Conservation (phyloP, 306 rosid genomes). For the Sechiopsis laciniata region DNA sequence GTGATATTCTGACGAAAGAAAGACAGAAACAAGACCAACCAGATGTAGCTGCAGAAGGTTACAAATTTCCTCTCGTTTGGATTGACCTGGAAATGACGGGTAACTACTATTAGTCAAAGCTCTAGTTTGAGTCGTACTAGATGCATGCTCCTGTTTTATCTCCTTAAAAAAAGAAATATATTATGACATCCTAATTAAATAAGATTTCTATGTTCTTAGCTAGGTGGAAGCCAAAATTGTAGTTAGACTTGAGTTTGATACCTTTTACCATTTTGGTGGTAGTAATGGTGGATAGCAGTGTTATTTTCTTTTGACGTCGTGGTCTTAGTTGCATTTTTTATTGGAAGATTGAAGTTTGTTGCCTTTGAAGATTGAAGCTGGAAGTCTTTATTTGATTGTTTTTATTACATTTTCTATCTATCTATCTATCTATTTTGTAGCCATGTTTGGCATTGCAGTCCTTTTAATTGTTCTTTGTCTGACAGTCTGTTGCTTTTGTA, state of each 20-base stretch:
- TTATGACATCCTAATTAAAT: neutral
- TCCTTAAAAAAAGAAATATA: neutral
- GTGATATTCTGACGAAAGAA: conserved; percentile 13
- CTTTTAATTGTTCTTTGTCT: too few species aligned
- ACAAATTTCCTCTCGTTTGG: conserved; percentile 87
- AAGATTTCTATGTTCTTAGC: neutral
- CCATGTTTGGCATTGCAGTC: too few species aligned
- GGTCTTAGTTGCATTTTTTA: too few species aligned
- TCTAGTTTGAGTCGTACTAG: neutral
- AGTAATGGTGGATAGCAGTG: too few species aligned
- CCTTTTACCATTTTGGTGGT: neutral
- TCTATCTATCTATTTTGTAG: too few species aligned
- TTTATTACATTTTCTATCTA: too few species aligned
- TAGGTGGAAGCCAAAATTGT: neutral
- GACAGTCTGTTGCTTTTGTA: too few species aligned
- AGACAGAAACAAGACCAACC: conserved; percentile 30
- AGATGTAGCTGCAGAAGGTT: conserved; percentile 32
- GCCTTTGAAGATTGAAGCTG: too few species aligned
- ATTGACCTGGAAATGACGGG: conserved; percentile 99
- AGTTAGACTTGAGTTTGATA: conserved; percentile 1
- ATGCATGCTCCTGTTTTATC: neutral
- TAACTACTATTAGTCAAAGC: conserved; percentile 24
- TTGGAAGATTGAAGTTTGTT: too few species aligned
- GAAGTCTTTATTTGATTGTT: too few species aligned
- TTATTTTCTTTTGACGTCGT: too few species aligned